A percentile compares a stretch with the other conserved stretches of the same genome.
phyloP scores from a whole-genome alignment of 176 grass and related monocot genomes.

The Aegilops tauschii region DNA sequence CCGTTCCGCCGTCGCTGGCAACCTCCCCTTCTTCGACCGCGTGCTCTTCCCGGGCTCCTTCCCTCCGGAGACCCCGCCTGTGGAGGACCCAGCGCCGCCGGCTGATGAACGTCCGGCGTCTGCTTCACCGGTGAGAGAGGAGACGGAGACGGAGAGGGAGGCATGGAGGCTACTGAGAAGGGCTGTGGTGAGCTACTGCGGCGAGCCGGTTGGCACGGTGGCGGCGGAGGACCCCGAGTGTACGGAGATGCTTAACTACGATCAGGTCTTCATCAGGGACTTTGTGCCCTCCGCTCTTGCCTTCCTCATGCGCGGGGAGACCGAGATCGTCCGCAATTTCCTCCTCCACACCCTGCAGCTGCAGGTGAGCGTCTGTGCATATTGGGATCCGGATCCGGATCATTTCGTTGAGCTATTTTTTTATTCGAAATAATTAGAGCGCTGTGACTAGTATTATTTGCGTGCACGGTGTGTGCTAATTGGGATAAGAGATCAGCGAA shows the following conservation, averaged over 20 bases:
- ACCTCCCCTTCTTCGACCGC: conserved; percentile 50
- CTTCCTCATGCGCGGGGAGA: conserved; percentile 92
- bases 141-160: conserved; percentile 68
- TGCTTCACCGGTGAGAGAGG: conserved; percentile 37
- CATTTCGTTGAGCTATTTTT: not conserved
- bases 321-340: conserved; percentile 94
- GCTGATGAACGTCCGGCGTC: conserved; percentile 17
- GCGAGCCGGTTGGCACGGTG: conserved; percentile 81
- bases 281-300: conserved; percentile 95
- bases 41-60: conserved; percentile 39
- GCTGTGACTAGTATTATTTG: not conserved
- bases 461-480: conserved; percentile 17
- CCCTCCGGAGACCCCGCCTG: conserved; percentile 1
- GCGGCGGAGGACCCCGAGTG: conserved; percentile 67
- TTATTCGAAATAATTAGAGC: not conserved
- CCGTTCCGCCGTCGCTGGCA: conserved; percentile 23
- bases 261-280: conserved; percentile 98
- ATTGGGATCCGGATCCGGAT: conserved; percentile 12
- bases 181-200: conserved; percentile 84
- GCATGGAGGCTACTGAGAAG: conserved; percentile 83
- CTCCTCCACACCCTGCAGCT: conserved; percentile 96
- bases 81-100: not conserved
- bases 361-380: conserved; percentile 55
- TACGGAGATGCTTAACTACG: conserved; percentile 81
- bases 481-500: not conserved